Evolutionary conservation across 2,329 filamentous ascomycete species (phyloP), one percentile per base, ranked within the genome.

Genomic region (Verticillium longisporum): DNA sequence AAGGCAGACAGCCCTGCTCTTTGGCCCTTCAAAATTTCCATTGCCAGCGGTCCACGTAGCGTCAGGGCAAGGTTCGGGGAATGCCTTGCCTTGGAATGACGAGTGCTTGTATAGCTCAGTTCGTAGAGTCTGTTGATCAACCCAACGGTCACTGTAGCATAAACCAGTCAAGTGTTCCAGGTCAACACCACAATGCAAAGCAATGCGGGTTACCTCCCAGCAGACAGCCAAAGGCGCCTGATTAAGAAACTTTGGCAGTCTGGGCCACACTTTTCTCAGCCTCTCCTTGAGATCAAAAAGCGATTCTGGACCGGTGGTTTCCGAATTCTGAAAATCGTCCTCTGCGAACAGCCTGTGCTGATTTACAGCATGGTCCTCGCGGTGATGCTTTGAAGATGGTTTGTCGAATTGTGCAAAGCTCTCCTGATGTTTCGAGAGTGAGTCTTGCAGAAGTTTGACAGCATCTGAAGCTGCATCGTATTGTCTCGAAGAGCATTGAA

Each of bases 151-250:
- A 2, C 75, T 66, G 58, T 83, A 78, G 0, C 61, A 45, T 3
- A 80, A 50, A 26, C 32, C 38, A 3, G 72, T 65, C 9, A 76
- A 66, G 1, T 73, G 65, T 1, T 71, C 66, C 1, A 79, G 66
- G 33, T 78, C 70, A 2, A 83, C 73, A 0, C 68, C 68, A 61
- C 81, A 84, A 50, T 80, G 73, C 0, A 78, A 65, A 0, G 79
- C 77, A 18, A 80, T 75, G 11, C 83, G 76, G 0, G 78, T 76
- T 0, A 83, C 67, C 61, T 86, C 83, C 83, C 83, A 86, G 4
- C 77, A 66, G 5, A 85, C 72, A 2, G 77, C 75, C 2, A 85
- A 71, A 0, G 83, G 80, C 0, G 80, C 81, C 0, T 72, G 58
- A 3, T 75, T 72, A 4, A 83, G 70, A 56, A 56, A 63, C 2